Evolutionary conservation across 73 alveolate genomes (phyloP).

Genomic region (Paraurostyla sp.): DNA sequence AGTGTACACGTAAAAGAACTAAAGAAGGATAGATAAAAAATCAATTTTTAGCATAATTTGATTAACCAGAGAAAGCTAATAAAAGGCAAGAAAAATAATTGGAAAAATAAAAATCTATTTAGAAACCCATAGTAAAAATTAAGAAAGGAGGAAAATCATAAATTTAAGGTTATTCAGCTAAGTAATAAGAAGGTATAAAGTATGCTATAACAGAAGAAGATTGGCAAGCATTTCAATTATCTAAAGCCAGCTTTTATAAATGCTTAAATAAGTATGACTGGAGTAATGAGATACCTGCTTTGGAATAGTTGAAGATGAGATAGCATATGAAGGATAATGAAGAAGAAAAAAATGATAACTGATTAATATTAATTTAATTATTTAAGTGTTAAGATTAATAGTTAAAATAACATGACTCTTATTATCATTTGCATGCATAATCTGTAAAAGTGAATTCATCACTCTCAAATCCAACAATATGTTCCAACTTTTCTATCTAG

Average conservation of each 20-base stretch:
- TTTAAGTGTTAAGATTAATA: too few relatives aligned
- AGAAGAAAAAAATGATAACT: too few relatives aligned
- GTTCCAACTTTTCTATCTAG: slow-evolving; percentile 52
- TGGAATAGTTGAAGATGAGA: background rate
- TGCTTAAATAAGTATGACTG: slow-evolving; percentile 26
- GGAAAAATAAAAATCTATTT: background rate
- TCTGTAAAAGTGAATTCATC: slow-evolving; percentile 40
- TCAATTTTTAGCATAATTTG: slow-evolving; percentile 21
- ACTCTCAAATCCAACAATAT: slow-evolving; percentile 68
- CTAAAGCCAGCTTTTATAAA: background rate
- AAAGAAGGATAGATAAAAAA: slow-evolving; percentile 38
- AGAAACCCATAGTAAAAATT: background rate
- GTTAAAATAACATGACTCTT: too few relatives aligned
- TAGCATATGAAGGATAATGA: background rate
- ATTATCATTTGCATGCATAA: slow-evolving; percentile 50
- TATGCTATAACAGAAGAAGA: slow-evolving; percentile 12
- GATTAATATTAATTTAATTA: too few relatives aligned
- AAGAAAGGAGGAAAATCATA: background rate
- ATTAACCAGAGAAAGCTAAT: background rate
- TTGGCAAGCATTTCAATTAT: background rate
- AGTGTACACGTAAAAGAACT: slow-evolving; percentile 30
- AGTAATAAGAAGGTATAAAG: background rate
- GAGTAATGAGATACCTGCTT: slow-evolving; percentile 11
- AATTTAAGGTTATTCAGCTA: background rate
- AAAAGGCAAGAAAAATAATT: background rate